Evolutionary conservation across 352 stramenopile species (phyloP).

Genomic region (Aphanomyces stellatus): DNA sequence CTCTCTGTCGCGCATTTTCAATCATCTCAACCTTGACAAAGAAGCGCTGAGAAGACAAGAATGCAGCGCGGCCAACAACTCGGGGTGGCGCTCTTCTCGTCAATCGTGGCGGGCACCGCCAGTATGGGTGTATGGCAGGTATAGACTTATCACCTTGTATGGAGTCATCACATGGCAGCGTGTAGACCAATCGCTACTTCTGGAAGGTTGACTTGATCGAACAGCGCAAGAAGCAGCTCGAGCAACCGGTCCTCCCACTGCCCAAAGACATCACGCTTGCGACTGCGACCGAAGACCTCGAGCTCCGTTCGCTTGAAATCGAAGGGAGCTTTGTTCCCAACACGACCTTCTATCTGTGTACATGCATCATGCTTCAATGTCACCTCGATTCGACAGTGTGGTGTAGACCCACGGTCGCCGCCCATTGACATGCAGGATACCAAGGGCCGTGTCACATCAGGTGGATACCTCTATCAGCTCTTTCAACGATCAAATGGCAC

Average conservation of each 20-base stretch:
- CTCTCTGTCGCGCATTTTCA: neutral
- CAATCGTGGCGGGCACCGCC: constrained; percentile 68
- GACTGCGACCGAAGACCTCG: constrained; percentile 48
- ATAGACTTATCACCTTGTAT: neutral
- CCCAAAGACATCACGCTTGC: constrained; percentile 32
- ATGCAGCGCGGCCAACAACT: constrained; percentile 11
- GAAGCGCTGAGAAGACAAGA: neutral
- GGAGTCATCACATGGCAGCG: neutral
- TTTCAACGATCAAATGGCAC: constrained; percentile 62
- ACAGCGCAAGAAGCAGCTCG: constrained; percentile 68
- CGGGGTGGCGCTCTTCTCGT: constrained; percentile 76
- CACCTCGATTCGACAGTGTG: neutral
- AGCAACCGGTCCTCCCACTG: constrained; percentile 47
- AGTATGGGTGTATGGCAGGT: constrained; percentile 79
- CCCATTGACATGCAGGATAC: constrained; percentile 67
- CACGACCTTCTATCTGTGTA: constrained; percentile 79
- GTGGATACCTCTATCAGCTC: constrained; percentile 80
- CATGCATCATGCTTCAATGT: neutral
- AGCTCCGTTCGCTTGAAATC: constrained; percentile 66
- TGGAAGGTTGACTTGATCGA: constrained; percentile 86
- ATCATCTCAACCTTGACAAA: neutral
- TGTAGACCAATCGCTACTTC: constrained; percentile 76
- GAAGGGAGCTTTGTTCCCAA: constrained; percentile 56
- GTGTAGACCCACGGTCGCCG: constrained; percentile 64
- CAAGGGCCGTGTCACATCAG: constrained; percentile 68